A percentile compares a stretch with the other conserved stretches of the same genome.
phyloP scores from a whole-genome alignment of 208 protist species.

The Trichomonas vaginalis region DNA sequence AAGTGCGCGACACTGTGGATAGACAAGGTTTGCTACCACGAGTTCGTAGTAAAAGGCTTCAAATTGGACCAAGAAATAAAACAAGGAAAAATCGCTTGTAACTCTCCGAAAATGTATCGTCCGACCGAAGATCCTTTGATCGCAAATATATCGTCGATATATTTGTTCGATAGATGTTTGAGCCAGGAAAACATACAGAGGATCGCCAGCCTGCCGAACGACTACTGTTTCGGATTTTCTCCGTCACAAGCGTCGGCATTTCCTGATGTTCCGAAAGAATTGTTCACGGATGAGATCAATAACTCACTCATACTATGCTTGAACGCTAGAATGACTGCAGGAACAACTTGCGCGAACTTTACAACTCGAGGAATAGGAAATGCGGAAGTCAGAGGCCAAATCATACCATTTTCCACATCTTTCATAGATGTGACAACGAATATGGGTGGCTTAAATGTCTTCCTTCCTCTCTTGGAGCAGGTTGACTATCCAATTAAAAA shows the following conservation, averaged over 20 bases:
- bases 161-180: neutral
- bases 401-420: neutral
- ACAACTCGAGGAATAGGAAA: neutral
- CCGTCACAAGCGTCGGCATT: neutral
- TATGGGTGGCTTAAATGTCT: neutral
- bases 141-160: neutral
- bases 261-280: neutral
- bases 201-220: neutral
- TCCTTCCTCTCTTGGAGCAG: neutral
- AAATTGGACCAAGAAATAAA: neutral
- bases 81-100: neutral
- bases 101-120: neutral
- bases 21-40: neutral
- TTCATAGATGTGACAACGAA: constrained; percentile 3
- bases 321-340: constrained; percentile 1
- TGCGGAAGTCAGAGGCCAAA: neutral
- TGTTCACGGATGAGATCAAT: neutral
- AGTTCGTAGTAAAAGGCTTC: neutral
- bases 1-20: neutral
- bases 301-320: neutral
- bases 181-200: neutral
- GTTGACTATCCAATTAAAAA: neutral
- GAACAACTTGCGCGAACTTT: neutral
- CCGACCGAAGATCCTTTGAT: neutral
- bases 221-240: neutral